These are phyloP conservation scores for Alternaria solani DNA, from an alignment of 2,329 filamentous ascomycete species.

Conservation along the genomic window DNA sequence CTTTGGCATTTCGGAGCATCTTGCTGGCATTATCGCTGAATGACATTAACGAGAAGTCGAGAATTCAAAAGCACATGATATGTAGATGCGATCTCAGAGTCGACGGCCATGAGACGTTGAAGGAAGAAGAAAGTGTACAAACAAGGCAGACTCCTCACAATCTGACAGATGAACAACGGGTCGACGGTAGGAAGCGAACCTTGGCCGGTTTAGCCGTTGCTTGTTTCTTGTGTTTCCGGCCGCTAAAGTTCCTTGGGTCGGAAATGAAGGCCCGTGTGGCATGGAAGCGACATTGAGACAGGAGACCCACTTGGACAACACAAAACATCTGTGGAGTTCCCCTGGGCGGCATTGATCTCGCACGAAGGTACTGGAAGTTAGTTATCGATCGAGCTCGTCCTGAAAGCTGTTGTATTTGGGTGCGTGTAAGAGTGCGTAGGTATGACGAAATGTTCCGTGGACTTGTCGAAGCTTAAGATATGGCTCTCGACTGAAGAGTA, in stretches of 20 bases:
- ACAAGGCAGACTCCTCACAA: background rate
- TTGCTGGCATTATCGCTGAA: background rate
- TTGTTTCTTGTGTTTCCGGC: background rate
- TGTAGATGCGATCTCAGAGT: background rate
- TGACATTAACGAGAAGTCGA: background rate
- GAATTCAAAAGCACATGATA: background rate
- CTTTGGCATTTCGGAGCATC: background rate
- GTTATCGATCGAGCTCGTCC: background rate
- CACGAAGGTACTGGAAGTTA: background rate
- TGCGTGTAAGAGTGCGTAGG: background rate
- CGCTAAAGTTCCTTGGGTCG: slow-evolving; percentile 1
- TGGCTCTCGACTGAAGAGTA: background rate
- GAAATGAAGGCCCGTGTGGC: slow-evolving; percentile 1
- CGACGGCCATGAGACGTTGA: background rate
- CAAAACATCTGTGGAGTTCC: slow-evolving; percentile 3
- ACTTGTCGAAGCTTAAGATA: background rate
- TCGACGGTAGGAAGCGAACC: slow-evolving; percentile 2
- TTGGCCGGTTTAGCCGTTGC: slow-evolving; percentile 4
- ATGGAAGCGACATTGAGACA: slow-evolving; percentile 4
- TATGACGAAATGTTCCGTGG: background rate
- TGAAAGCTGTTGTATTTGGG: background rate
- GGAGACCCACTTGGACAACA: background rate
- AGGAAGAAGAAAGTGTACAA: background rate
- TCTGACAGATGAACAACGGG: slow-evolving; percentile 2
- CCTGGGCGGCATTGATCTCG: background rate